Conservation (phyloP, 2,329 filamentous ascomycete genomes). For the Pezicula carpinea region DNA sequence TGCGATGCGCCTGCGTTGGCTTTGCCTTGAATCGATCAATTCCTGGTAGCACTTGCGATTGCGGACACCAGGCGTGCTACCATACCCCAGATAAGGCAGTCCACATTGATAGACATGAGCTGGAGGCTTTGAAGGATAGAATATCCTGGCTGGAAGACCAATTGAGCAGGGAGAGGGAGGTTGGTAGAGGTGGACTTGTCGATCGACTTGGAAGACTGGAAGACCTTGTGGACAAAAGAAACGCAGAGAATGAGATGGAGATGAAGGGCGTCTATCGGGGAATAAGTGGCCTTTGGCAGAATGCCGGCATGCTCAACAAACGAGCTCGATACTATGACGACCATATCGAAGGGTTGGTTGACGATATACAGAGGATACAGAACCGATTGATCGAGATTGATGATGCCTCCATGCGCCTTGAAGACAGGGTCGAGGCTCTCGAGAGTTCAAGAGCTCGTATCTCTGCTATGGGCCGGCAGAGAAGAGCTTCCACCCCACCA, state of each 20-base stretch:
- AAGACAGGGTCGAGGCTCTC: conserved; percentile 25
- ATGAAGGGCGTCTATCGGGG: conserved; percentile 52
- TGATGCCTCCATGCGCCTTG: conserved; percentile 30
- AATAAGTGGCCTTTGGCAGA: conserved; percentile 47
- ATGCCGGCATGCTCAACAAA: conserved; percentile 43
- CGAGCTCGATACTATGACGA: conserved; percentile 48
- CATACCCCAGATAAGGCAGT: conserved; percentile 42
- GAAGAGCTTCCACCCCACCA: conserved; percentile 26
- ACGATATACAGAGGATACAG: conserved; percentile 28
- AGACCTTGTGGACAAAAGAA: conserved; percentile 48
- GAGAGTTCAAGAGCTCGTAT: conserved; percentile 11
- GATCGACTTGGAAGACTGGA: conserved; percentile 39
- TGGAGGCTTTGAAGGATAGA: conserved; percentile 44
- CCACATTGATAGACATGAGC: conserved; percentile 39
- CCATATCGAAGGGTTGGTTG: conserved; percentile 46
- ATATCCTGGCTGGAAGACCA: conserved; percentile 41
- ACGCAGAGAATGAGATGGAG: conserved; percentile 45
- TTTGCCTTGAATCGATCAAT: conserved; percentile 50
- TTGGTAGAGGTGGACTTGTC: conserved; percentile 19
- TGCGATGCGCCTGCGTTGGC: conserved; percentile 53
- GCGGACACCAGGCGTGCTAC: conserved; percentile 56
- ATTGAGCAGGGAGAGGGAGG: conserved; percentile 31
- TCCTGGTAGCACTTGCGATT: conserved; percentile 52
- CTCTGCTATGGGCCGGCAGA: conserved; percentile 14
- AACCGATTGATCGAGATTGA: conserved; percentile 27